Evolutionary conservation across 2,329 filamentous ascomycete genomes (phyloP).

Genomic region (Cordyceps militaris): DNA sequence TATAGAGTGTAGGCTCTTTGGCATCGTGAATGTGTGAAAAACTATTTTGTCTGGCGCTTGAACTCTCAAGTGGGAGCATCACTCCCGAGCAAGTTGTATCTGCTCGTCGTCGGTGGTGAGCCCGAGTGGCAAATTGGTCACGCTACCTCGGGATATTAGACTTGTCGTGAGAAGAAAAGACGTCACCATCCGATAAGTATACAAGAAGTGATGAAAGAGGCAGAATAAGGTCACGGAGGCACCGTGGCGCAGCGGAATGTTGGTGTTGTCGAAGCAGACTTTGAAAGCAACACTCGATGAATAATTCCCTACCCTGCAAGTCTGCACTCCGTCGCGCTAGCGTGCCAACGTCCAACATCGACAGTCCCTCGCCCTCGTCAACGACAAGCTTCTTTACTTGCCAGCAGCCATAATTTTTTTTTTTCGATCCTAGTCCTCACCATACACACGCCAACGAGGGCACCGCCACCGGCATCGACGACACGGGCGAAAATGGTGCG

Average conservation of each 20-base stretch:
- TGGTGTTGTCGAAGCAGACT: neutral
- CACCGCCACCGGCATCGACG: neutral
- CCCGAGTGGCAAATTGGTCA: neutral
- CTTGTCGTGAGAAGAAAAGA: neutral
- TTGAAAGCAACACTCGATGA: conserved; percentile 8
- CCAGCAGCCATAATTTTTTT: too few species aligned
- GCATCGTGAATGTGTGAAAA: conserved; percentile 19
- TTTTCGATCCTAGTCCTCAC: too few species aligned
- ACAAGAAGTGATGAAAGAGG: neutral
- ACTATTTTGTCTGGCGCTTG: neutral
- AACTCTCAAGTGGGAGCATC: too few species aligned
- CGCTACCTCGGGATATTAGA: neutral
- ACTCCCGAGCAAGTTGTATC: too few species aligned
- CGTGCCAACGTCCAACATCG: neutral
- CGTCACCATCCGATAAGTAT: neutral
- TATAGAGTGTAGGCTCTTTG: conserved; percentile 31
- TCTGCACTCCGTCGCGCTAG: neutral
- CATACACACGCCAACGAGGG: neutral
- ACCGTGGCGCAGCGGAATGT: neutral
- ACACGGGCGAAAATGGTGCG: neutral
- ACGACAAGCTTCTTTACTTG: neutral
- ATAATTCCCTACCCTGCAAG: conserved; percentile 1
- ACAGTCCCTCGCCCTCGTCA: neutral
- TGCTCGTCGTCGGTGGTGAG: too few species aligned
- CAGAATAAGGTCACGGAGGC: neutral